Conservation (phyloP, 306 rosid species). For the Alnus glutinosa region DNA sequence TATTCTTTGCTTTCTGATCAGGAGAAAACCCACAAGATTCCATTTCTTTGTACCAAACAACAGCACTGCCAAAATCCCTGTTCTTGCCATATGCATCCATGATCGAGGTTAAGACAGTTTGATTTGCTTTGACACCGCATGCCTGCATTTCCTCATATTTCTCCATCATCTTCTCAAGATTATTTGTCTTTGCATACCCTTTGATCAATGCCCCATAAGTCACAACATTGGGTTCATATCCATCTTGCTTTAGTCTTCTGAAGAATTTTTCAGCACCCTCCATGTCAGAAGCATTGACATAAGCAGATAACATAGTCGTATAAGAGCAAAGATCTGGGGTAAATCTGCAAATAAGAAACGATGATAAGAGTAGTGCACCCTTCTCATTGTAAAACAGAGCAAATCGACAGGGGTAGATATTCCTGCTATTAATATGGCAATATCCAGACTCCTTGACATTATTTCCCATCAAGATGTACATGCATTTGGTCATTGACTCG, state of each 20-base stretch:
- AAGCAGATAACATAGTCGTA: conserved; percentile 89
- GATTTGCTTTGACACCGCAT: conserved; percentile 61
- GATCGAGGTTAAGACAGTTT: conserved; percentile 68
- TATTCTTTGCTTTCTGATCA: conserved; percentile 83
- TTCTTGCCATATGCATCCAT: conserved; percentile 92
- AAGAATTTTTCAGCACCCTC: conserved; percentile 88
- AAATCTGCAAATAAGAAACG: conserved; percentile 51
- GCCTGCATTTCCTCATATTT: conserved; percentile 75
- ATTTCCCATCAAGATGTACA: not conserved
- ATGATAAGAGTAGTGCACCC: conserved; percentile 20
- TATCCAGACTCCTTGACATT: conserved; percentile 6
- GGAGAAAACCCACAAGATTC: conserved; percentile 61
- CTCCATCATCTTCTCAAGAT: conserved; percentile 64
- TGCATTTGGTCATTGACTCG: not conserved
- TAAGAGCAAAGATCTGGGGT: conserved; percentile 83
- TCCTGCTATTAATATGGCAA: not conserved
- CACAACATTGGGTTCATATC: conserved; percentile 74
- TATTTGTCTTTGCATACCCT: conserved; percentile 74
- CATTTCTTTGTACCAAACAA: conserved; percentile 88
- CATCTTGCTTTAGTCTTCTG: conserved; percentile 69
- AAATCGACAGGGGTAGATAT: not conserved
- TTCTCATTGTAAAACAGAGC: not conserved
- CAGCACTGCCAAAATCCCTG: conserved; percentile 73
- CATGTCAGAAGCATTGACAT: conserved; percentile 85
- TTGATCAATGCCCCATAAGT: conserved; percentile 81